Evolutionary conservation across 495 filamentous ascomycete genomes (phyloP).

Genomic region (Aspergillus indologenus): DNA sequence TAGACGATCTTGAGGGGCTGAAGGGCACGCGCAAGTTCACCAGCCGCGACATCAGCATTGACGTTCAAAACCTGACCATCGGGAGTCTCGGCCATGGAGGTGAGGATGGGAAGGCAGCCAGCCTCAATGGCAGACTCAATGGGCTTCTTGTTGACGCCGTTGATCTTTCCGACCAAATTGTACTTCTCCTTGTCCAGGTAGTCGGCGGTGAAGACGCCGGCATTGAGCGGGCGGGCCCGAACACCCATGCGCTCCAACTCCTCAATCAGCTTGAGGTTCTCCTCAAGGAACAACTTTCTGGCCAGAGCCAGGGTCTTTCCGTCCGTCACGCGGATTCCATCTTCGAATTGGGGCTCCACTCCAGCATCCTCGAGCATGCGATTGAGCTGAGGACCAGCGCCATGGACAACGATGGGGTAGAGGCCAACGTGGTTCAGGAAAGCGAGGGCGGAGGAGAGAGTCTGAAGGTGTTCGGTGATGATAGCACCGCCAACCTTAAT

Average conservation of each 20-base stretch:
- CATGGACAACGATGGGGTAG: conserved; percentile 94
- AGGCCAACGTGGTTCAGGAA: conserved; percentile 96
- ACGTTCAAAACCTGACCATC: conserved; percentile 96
- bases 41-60: conserved; percentile 95
- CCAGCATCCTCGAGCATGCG: conserved; percentile 87
- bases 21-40: conserved; percentile 82
- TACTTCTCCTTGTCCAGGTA: conserved; percentile 95
- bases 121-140: conserved; percentile 92
- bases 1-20: conserved; percentile 98
- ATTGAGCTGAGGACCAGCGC: conserved; percentile 95
- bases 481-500: conserved; percentile 99
- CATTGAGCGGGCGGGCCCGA: conserved; percentile 84
- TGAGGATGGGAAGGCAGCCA: conserved; percentile 89
- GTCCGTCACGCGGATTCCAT: conserved; percentile 94
- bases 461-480: conserved; percentile 90
- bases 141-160: conserved; percentile 82
- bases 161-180: conserved; percentile 93
- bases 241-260: conserved; percentile 89
- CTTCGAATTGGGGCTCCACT: conserved; percentile 93
- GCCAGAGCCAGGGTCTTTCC: conserved; percentile 91
- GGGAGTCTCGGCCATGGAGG: conserved; percentile 92
- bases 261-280: conserved; percentile 94
- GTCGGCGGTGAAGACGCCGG: conserved; percentile 91
- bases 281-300: conserved; percentile 86
- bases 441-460: conserved; percentile 79